Percentiles rank a stretch among this genome's conserved stretches.
phyloP scores from a whole-genome alignment of 306 rosid genomes.

The Malus domestica region ASM211411v1 NC_041804.1:7907501-7908000 shows the following conservation, averaged over 20 bases:
- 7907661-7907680: slow-evolving; percentile 87
- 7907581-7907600: slow-evolving; percentile 81
- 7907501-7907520: slow-evolving; percentile 71
- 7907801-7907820: background rate
- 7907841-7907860: slow-evolving; percentile 65
- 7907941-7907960: slow-evolving; percentile 74
- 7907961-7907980: slow-evolving; percentile 1
- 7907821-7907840: slow-evolving; percentile 46
- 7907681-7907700: slow-evolving; percentile 85
- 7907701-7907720: slow-evolving; percentile 61
- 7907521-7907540: slow-evolving; percentile 68
- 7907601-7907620: slow-evolving; percentile 94
- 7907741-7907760: background rate
- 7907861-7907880: slow-evolving; percentile 67
- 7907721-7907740: background rate
- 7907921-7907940: slow-evolving; percentile 74
- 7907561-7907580: slow-evolving; percentile 75
- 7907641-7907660: slow-evolving; percentile 77
- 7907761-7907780: background rate
- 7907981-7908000: background rate
- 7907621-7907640: slow-evolving; percentile 71
- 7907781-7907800: background rate
- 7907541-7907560: slow-evolving; percentile 19
- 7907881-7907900: slow-evolving; percentile 69
- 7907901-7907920: slow-evolving; percentile 82